Evolutionary conservation across 192 early-diverging fungal species (phyloP), one percentile per base, ranked within the genome.

Genomic region (Linnemannia exigua): DNA sequence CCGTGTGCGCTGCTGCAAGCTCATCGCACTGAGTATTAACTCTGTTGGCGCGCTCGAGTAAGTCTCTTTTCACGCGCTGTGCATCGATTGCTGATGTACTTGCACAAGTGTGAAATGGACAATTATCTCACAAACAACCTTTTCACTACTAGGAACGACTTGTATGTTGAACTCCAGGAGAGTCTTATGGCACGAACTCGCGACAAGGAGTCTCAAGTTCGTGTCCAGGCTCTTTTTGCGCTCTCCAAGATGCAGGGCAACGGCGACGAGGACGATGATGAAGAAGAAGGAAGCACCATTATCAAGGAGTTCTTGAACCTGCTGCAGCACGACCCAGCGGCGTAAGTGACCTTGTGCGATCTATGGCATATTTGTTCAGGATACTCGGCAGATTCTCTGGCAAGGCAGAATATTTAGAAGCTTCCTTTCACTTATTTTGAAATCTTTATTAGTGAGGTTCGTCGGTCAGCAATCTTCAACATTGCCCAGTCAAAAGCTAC

Each of bases 161-260:
- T 95, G 20, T 97, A 95, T 77, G 88, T 91, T 72, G 84, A 93
- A 25, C 87, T 98, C 67, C 91, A 91, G 87, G 89, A 88, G 25
- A 87, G 91, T 54, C 90, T 98, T 15, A 87, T 90, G 79, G 93
- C 95, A 79, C 90, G 96, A 69, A 88, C 96, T 72, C 88, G 89
- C 72, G 97, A 98, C 80, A 96, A 96, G 84, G 97, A 98, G 78
- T 75, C 95, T 3, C 84, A 88, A 9, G 93, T 98, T 70, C 92
- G 97, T 3, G 91, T 93, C 16, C 93, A 97, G 54, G 96, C 97
- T 15, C 95, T 93, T 1, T 91, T 93, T 66, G 95, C 96, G 1
- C 81, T 96, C 25, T 94, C 95, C 19, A 92, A 94, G 75, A 89
- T 97, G 37, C 95, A 95, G 84, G 93, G 91, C 37, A 63, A 31